Percentiles rank a stretch among this genome's conserved stretches.
These are phyloP conservation scores for Mycothermus thermophilus DNA, from an alignment of 495 filamentous ascomycete species.

Conservation along the genomic window DNA sequence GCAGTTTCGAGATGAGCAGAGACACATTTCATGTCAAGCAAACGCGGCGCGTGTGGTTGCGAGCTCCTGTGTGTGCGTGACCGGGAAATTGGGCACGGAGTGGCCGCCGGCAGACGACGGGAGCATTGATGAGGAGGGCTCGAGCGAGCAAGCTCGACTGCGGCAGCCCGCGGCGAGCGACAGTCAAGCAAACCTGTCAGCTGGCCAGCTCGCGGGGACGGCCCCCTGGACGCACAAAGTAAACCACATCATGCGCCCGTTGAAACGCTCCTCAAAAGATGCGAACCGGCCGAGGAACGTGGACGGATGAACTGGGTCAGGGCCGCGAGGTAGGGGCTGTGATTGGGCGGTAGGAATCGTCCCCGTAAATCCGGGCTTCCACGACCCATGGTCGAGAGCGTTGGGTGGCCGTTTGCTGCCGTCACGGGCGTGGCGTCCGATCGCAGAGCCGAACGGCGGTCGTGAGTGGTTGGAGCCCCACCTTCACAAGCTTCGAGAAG, in stretches of 20 bases:
- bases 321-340: too few species aligned
- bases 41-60: not conserved
- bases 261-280: constrained; percentile 4
- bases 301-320: too few species aligned
- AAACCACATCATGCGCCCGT: constrained; percentile 6
- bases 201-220: not conserved
- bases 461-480: not conserved
- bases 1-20: constrained; percentile 1
- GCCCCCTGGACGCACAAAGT: too few species aligned
- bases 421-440: not conserved
- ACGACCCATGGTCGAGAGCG: too few species aligned
- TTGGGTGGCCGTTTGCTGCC: not conserved
- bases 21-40: not conserved
- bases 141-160: too few species aligned
- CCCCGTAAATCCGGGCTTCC: constrained; percentile 8
- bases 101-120: not conserved
- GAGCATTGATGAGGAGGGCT: not conserved
- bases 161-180: too few species aligned
- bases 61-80: constrained; percentile 1
- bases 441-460: not conserved
- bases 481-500: constrained; percentile 5
- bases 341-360: constrained; percentile 9
- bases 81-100: not conserved
- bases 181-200: constrained; percentile 1
- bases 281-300: not conserved